These are phyloP conservation scores for Vickermania ingenoplastis DNA, from an alignment of 208 protist species.

Conservation along the genomic window DNA sequence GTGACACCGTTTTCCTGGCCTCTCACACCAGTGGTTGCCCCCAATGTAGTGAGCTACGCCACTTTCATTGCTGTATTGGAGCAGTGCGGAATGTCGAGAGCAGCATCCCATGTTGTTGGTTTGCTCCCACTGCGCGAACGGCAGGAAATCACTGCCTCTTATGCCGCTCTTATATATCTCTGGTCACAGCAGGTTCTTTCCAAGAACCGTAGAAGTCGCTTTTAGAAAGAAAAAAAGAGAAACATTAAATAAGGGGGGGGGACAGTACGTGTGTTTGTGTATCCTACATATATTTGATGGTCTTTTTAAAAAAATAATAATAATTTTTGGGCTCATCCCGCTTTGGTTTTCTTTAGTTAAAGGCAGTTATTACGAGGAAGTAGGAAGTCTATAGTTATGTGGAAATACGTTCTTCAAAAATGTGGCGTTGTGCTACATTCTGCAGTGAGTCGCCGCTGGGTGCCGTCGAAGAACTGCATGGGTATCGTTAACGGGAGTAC, in stretches of 20 bases:
- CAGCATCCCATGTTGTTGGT: conserved; percentile 51
- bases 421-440: not conserved
- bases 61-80: conserved; percentile 79
- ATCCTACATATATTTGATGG: not conserved
- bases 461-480: not conserved
- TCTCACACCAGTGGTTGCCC: conserved; percentile 22
- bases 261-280: not conserved
- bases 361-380: not conserved
- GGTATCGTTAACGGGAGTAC: not conserved
- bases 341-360: not conserved
- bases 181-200: conserved; percentile 65
- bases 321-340: not conserved
- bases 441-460: not conserved
- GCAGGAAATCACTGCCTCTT: conserved; percentile 79
- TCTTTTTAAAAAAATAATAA: not conserved
- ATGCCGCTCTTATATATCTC: conserved; percentile 77
- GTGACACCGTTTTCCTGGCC: conserved; percentile 1
- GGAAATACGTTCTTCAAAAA: not conserved
- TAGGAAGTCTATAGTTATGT: not conserved
- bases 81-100: conserved; percentile 49
- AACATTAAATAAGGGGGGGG: not conserved
- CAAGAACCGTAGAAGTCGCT: not conserved
- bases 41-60: conserved; percentile 77
- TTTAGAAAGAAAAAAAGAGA: not conserved
- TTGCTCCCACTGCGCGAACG: conserved; percentile 54